These are phyloP conservation scores for Pichia rugopelliculosa DNA, from an alignment of 805 yeast genomes.

Conservation along the genomic window DNA sequence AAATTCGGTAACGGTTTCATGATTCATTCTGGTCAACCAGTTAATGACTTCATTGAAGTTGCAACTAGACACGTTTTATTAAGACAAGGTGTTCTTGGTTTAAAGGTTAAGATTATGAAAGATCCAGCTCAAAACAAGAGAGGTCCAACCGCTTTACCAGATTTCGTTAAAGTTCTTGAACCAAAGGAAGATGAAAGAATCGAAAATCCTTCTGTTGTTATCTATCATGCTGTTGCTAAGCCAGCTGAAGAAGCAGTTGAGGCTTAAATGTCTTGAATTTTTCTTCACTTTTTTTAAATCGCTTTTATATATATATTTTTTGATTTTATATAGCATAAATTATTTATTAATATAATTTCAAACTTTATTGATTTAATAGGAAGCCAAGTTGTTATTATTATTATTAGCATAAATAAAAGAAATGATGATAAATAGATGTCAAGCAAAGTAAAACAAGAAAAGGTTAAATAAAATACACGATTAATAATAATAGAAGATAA, in stretches of 20 bases:
- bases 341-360: not conserved
- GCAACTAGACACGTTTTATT: slow-evolving; percentile 99
- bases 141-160: slow-evolving; percentile 93
- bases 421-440: not conserved
- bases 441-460: slow-evolving; percentile 2
- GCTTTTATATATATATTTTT: not conserved
- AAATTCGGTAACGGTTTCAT: slow-evolving; percentile 99
- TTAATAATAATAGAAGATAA: not conserved
- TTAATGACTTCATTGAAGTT: slow-evolving; percentile 94
- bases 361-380: not conserved
- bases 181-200: slow-evolving; percentile 90
- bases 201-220: slow-evolving; percentile 75
- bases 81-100: slow-evolving; percentile 99
- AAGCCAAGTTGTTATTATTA: not conserved
- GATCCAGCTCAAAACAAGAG: slow-evolving; percentile 84
- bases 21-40: slow-evolving; percentile 99
- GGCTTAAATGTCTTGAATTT: slow-evolving; percentile 14
- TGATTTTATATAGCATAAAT: not conserved
- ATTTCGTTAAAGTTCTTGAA: slow-evolving; percentile 84
- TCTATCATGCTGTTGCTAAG: slow-evolving; percentile 44
- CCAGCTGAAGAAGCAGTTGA: slow-evolving; percentile 29
- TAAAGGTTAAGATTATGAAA: slow-evolving; percentile 98
- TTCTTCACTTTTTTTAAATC: not conserved
- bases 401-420: not conserved
- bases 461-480: not conserved